Base-by-base conservation (phyloP, 1,139 yeast genomes). In the Zygoascus sp. region DNA sequence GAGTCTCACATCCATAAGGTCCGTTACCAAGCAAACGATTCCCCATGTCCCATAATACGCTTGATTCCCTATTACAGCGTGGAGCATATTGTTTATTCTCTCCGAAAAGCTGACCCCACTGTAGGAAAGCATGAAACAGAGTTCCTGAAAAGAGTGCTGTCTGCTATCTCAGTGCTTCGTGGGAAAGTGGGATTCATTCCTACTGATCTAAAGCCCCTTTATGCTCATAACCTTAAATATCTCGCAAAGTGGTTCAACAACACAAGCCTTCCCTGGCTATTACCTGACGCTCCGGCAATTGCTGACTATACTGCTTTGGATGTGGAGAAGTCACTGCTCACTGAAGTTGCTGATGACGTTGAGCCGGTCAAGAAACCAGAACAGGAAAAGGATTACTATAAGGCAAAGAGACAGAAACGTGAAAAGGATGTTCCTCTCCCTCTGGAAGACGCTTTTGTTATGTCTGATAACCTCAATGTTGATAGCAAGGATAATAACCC, bases 151-250 rank as follows among this genome's bases (percentile, higher is more conserved):
- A 79, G 78, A 40, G 78, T 85, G 16, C 80, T 90, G 1, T 87
- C 96, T 0, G 88, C 95, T 1, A 76, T 85, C 13, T 96, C 89
- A 3, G 88, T 90, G 40, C 66, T 88, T 46, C 70, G 96, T 57
- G 95, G 84, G 56, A 76, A 81, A 51, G 88, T 85, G n/a, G 97
- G 97, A 5, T 75, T 78, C 39, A 64, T 90, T 40, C 95, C 96
- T 1, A 83, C 88, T 0, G 95, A 83, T 57, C 67, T 88, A 44
- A 74, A 84, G 59, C 90, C 94, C 8, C 79, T 86, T 13, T 87
- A 83, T 62, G 73, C 80, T 40, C 84, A 82, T 54, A 77, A 82
- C 48, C 69, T 89, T 53, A 72, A 73, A 8, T 85, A 81, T 55
- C 70, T 90, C 44, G 66, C 73, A 1, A 74, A 73, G 25, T 89